These are phyloP conservation scores for Mycena indigotica DNA, from an alignment of 768 basidiomycete genomes.

Conservation along the genomic window DNA sequence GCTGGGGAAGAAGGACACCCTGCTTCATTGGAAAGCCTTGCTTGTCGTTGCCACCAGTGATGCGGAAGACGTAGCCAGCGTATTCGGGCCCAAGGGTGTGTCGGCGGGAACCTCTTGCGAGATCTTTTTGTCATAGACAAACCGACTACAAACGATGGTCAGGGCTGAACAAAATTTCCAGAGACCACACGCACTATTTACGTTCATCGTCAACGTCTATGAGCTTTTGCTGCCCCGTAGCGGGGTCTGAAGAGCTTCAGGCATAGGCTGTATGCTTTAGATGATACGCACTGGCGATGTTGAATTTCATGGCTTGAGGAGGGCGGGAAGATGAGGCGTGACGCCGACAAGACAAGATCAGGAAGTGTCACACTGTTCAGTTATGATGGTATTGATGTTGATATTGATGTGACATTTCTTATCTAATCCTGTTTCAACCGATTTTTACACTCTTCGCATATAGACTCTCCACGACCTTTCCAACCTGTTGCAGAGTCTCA, in stretches of 20 bases:
- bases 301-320: slow-evolving; percentile 80
- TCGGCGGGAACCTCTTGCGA: slow-evolving; percentile 92
- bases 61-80: slow-evolving; percentile 94
- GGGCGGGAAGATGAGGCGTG: too few relatives aligned
- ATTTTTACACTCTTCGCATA: slow-evolving; percentile 67
- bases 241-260: too few relatives aligned
- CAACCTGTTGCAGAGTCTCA: slow-evolving; percentile 85
- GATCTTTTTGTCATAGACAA: slow-evolving; percentile 98
- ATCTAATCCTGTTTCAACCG: too few relatives aligned
- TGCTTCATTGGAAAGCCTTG: slow-evolving; percentile 99
- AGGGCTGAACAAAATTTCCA: neutral
- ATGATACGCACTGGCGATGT: slow-evolving; percentile 82
- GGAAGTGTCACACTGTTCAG: neutral
- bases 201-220: slow-evolving; percentile 93
- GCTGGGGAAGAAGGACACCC: slow-evolving; percentile 92
- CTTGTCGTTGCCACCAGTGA: slow-evolving; percentile 98
- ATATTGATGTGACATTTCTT: too few relatives aligned
- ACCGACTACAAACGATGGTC: slow-evolving; percentile 56
- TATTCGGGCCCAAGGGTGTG: slow-evolving; percentile 91
- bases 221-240: slow-evolving; percentile 96
- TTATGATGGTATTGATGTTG: too few relatives aligned
- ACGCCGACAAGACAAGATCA: neutral
- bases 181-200: slow-evolving; percentile 60
- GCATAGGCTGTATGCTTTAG: slow-evolving; percentile 21
- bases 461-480: slow-evolving; percentile 91